Evolutionary conservation across 2,329 filamentous ascomycete genomes (phyloP).

Genomic region (Phyllosticta paracitricarpa): DNA sequence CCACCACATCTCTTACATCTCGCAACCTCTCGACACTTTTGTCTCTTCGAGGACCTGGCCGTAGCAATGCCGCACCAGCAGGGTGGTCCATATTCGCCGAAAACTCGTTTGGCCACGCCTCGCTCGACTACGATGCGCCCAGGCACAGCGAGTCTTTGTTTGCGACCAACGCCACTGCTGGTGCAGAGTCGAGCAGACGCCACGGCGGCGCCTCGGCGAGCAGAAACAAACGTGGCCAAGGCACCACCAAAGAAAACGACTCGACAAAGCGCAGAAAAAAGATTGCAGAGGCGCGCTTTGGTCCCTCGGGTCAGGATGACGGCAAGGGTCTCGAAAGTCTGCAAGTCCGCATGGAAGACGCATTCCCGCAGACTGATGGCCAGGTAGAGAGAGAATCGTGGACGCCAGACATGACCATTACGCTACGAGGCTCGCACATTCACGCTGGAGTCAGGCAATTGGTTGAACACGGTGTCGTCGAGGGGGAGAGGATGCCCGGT

Average conservation of each 20-base stretch:
- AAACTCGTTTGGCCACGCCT: constrained; percentile 43
- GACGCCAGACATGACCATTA: constrained; percentile 53
- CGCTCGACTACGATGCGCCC: constrained; percentile 31
- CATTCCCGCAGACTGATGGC: constrained; percentile 19
- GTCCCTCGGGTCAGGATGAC: constrained; percentile 36
- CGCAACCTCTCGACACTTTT: constrained; percentile 63
- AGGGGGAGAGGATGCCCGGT: constrained; percentile 70
- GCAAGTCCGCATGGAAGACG: constrained; percentile 41
- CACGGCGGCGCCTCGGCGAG: neutral
- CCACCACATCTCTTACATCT: constrained; percentile 57
- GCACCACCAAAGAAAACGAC: constrained; percentile 7
- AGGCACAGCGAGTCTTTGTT: neutral
- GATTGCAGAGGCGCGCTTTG: constrained; percentile 61
- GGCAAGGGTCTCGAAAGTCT: constrained; percentile 37
- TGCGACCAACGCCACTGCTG: neutral
- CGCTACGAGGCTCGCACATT: constrained; percentile 66
- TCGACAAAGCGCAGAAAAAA: constrained; percentile 48
- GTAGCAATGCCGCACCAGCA: constrained; percentile 62
- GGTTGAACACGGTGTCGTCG: constrained; percentile 64
- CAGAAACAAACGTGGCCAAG: neutral
- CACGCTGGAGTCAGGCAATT: constrained; percentile 71
- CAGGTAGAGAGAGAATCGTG: constrained; percentile 26
- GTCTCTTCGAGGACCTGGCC: constrained; percentile 56
- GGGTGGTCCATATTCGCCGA: constrained; percentile 74
- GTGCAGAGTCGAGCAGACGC: neutral